phyloP scores from a whole-genome alignment of 2,329 filamentous ascomycete species.

The Alternaria postmessia region DNA sequence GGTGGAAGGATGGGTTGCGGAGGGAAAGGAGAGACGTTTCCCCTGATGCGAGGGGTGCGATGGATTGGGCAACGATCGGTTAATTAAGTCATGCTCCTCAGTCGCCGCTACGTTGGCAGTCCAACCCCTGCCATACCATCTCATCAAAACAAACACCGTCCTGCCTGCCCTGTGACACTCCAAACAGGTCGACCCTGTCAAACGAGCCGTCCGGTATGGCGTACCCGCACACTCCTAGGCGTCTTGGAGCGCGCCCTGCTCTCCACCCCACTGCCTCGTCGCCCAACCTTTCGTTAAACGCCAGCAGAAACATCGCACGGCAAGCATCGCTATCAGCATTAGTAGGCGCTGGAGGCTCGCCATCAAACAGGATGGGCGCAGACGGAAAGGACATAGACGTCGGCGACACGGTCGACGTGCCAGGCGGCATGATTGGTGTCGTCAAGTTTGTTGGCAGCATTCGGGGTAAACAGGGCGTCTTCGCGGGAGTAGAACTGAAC shows the following conservation, averaged over 20 bases:
- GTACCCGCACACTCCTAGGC: slow-evolving; percentile 53
- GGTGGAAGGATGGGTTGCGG: background rate
- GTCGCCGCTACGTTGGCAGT: slow-evolving; percentile 8
- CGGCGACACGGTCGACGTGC: slow-evolving; percentile 88
- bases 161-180: slow-evolving; percentile 18
- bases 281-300: slow-evolving; percentile 52
- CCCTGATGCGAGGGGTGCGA: slow-evolving; percentile 1
- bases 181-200: slow-evolving; percentile 22
- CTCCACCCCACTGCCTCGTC: slow-evolving; percentile 53
- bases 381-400: slow-evolving; percentile 68
- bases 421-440: slow-evolving; percentile 88
- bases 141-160: slow-evolving; percentile 26
- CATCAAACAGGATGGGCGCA: slow-evolving; percentile 54
- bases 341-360: slow-evolving; percentile 59
- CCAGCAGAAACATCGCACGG: slow-evolving; percentile 64
- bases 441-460: slow-evolving; percentile 90
- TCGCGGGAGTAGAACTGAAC: slow-evolving; percentile 90
- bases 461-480: slow-evolving; percentile 86
- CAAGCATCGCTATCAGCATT: slow-evolving; percentile 77
- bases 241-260: slow-evolving; percentile 50
- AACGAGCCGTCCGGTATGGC: slow-evolving; percentile 43
- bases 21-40: slow-evolving; percentile 1
- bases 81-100: slow-evolving; percentile 15
- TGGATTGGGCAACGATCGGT: slow-evolving; percentile 16
- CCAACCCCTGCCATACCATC: slow-evolving; percentile 14